phyloP scores from a whole-genome alignment of 2,329 filamentous ascomycete species.

The Cladophialophora exuberans region DNA sequence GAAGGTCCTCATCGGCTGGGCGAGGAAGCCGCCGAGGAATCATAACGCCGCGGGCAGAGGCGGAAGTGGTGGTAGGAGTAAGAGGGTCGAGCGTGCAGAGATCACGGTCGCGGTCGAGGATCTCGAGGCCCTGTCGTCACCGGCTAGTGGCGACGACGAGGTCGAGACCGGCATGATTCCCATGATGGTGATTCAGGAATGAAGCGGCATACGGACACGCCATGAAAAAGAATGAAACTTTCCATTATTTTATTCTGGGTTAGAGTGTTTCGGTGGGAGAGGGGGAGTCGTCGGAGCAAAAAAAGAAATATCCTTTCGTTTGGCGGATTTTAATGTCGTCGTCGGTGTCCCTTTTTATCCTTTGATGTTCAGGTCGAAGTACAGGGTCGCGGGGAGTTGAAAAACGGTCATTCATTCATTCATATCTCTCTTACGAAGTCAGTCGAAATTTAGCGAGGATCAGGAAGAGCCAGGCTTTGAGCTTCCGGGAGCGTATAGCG shows the following conservation, averaged over 20 bases:
- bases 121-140: constrained; percentile 20
- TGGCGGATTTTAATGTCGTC: too few relatives aligned
- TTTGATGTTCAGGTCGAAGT: too few relatives aligned
- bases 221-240: neutral
- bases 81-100: constrained; percentile 24
- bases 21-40: constrained; percentile 60
- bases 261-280: neutral
- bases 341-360: too few relatives aligned
- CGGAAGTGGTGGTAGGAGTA: constrained; percentile 5
- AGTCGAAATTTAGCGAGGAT: too few relatives aligned
- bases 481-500: too few relatives aligned
- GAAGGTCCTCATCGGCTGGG: constrained; percentile 64
- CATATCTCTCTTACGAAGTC: too few relatives aligned
- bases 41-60: too few relatives aligned
- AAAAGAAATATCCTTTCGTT: neutral
- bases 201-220: too few relatives aligned
- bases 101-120: constrained; percentile 27
- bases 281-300: neutral
- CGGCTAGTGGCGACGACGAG: constrained; percentile 15
- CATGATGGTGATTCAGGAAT: constrained; percentile 29
- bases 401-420: too few relatives aligned
- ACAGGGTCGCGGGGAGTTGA: too few relatives aligned
- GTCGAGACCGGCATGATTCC: constrained; percentile 27
- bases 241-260: neutral
- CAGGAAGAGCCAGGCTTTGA: too few relatives aligned